Base-by-base conservation (phyloP, 495 filamentous ascomycete species). In the Penicillium nucicola region DNA sequence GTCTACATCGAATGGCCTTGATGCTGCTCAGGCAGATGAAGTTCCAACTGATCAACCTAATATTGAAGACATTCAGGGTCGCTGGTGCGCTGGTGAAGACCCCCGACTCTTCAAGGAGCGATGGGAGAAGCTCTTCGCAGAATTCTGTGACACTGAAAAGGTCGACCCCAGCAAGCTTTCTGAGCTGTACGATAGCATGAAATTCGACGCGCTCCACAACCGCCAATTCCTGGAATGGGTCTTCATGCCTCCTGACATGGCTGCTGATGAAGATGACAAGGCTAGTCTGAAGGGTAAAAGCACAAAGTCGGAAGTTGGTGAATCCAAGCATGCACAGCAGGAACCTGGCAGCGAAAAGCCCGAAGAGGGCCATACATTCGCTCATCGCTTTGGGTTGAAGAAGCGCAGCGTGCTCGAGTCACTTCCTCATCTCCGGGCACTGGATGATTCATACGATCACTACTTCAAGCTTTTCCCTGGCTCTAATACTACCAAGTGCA, bases 131-230 rank as follows among this genome's bases (percentile, higher is more conserved):
- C 83, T 98, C 8, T 98, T 98, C 67, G 82, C 81, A 30, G 93
- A 98, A 70, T 98, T 97, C 57, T 92, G 89, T 53, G 93, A 98
- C 64, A 86, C 86, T 4, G 93, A 98, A 55, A 98, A 97, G 72
- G 89, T 97, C 9, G 93, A 98, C 64, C 93, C 93, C 1, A 95
- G 90, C 74, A 97, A 97, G 73, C 90, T 98, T 31, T 96, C 90
- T 7, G 93, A 98, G 70, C 75, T 98, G 2, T 97, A 97, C 62
- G 93, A 98, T 67, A 97, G 91, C 23, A 97, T 97, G 92, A 98
- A 98, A 65, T 98, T 97, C 57, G 93, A 98, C 60, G 93, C 95
- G 2, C 78, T 98, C 19, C 93, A 98, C 66, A 98, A 98, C 65
- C 84, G 95, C 4, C 88, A 88, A 50, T 97, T 97, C 52, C 73